Base-by-base conservation (phyloP, 2,329 filamentous ascomycete species). In the Pyrenochaeta sp. region DNA sequence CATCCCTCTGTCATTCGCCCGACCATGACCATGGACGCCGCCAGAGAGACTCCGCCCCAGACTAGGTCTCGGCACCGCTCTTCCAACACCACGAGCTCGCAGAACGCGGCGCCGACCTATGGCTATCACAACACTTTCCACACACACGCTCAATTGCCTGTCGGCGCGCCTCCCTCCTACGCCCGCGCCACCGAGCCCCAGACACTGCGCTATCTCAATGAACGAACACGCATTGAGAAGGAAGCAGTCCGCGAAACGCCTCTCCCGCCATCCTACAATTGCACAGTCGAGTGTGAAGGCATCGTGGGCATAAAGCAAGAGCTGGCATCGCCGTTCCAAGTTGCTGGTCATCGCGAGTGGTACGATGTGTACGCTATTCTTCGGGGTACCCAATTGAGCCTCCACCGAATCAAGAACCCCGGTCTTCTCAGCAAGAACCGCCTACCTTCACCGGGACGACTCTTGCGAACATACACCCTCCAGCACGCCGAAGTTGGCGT, bases 401-500 rank as follows among this genome's bases (percentile, higher is more conserved):
- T 91, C 19, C 78, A 89, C 72, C 78, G 81, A 37, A 76, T 81
- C 40, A 88, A 87, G 69, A 80, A 79, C 55, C 77, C 81, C 1
- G 24, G 53, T 29, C 41, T 72, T 19, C 61, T 70, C 50, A 65
- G 62, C 59, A 80, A 77, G 52, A 72, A 71, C 77, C 13, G 78
- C 79, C 60, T 76, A 73, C 56, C 81, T 74, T 19, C 75, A 72
- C 27, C 86, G 71, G 81, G 81, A 14, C 76, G 76, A 41, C 70
- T 90, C 24, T 74, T 89, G 51, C 82, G 78, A 64, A 81, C 79
- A n/a, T 91, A 89, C 64, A 87, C 84, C 38, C 76, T 91, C 34
- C 81, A 89, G 52, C 85, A 90, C 63, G 88, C 87, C 15, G 88
- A 91, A 68, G 82, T 87, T 15, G 88, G 88, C 8, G 81, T 90